Evolutionary conservation across 108 stramenopile genomes (phyloP), one percentile per base, ranked within the genome.

Genomic region (Skeletonema costatum): DNA sequence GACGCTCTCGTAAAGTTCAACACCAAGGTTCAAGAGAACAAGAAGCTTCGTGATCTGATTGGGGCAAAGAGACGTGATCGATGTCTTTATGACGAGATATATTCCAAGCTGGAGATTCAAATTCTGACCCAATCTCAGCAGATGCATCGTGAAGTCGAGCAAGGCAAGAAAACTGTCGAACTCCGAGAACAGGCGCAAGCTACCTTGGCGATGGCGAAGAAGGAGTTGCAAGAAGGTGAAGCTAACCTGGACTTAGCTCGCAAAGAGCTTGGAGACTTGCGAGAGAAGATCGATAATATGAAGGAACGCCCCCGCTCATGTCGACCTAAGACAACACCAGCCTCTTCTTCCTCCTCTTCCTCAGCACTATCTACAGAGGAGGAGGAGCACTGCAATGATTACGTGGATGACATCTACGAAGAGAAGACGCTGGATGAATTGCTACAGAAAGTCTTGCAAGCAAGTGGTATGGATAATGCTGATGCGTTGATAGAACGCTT

Each of bases 1-100:
- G 29, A 76, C 14, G 31, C 39, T 32, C 41, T 76, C 2, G 66
- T 76, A 29, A 44, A 56, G 13, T 76, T 76, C 44, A 76, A 76
- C 48, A 76, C 36, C 19, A 68, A 68, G 42, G 50, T 76, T 17
- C 17, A 30, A 12, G 59, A 53, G 7, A 68, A 60, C 17, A 76
- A 68, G 32, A 32, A 60, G 33, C 75, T 76, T 9, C 38, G 75
- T 6, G 38, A 60, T 35, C 60, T 60, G 38, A 76, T 76, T 33
- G 44, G 60, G 8, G 67, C 68, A 61, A 58, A 62, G 60, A 38
- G 75, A 50, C 25, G 14, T 8, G 60, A 66, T 9, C 66, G 75
- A 13, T 68, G 66, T 36, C 59, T 33, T 3, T 76, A 10, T 17
- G 75, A 76, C 21, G 59, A 76, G 3, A 68, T 76, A 8, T 76